Conservation (phyloP, 306 rosid genomes). For the Sicyos edulis region DNA sequence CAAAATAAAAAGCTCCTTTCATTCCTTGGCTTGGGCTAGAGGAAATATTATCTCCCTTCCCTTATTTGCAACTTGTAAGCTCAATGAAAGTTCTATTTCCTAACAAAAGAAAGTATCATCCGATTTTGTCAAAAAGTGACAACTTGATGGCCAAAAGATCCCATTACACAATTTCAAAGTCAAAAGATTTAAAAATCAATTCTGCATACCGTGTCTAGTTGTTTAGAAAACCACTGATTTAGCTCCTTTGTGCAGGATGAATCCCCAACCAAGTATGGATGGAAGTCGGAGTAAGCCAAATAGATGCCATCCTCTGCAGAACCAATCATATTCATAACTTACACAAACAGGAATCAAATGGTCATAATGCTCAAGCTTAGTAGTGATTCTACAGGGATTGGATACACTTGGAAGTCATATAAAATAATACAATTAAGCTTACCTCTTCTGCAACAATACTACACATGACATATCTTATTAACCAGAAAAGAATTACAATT, state of each 20-base stretch:
- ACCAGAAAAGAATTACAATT: neutral
- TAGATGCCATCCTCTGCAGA: conserved; percentile 82
- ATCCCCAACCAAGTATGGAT: conserved; percentile 77
- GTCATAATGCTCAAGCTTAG: neutral
- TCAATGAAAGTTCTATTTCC: conserved; percentile 9
- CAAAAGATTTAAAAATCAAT: neutral
- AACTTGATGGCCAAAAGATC: neutral
- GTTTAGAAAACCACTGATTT: conserved; percentile 94
- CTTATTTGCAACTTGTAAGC: neutral
- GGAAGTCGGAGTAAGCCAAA: conserved; percentile 86
- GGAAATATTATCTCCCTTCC: neutral
- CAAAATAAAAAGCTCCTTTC: neutral
- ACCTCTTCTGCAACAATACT: neutral
- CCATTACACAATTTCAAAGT: neutral
- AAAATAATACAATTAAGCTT: neutral
- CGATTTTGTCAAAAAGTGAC: neutral
- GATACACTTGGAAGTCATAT: neutral
- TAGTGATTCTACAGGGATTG: neutral
- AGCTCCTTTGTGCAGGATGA: conserved; percentile 76
- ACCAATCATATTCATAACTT: conserved; percentile 26
- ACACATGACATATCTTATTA: neutral
- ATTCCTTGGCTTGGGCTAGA: neutral
- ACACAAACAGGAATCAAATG: conserved; percentile 13
- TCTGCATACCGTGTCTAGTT: conserved; percentile 72
- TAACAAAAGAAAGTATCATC: neutral